phyloP scores from a whole-genome alignment of 2,329 filamentous ascomycete species.

The Immersiporthe knoxdaviesiana region DNA sequence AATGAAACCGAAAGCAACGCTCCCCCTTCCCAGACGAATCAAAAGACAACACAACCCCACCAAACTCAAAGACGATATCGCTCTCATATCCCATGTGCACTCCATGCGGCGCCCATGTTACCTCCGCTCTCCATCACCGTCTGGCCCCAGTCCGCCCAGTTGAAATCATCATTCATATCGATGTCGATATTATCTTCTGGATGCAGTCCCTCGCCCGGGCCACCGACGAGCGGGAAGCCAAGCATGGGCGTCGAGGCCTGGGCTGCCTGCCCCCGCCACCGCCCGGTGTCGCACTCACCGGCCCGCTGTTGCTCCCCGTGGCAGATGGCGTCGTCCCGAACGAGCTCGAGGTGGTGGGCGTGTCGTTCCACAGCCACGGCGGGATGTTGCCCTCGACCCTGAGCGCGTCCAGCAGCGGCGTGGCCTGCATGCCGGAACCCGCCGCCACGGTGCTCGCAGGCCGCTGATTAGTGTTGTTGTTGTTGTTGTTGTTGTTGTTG shows the following conservation, averaged over 20 bases:
- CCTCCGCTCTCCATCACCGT: constrained; percentile 38
- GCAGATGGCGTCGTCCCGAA: constrained; percentile 8
- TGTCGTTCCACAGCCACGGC: constrained; percentile 57
- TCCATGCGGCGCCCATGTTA: constrained; percentile 34
- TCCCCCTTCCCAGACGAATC: too few relatives aligned
- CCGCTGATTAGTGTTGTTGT: not conserved
- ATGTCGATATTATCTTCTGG: constrained; percentile 39
- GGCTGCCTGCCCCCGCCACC: not conserved
- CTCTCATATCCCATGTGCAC: constrained; percentile 29
- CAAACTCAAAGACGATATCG: not conserved
- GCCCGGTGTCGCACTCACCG: constrained; percentile 15
- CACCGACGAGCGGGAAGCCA: constrained; percentile 28
- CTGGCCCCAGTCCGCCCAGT: constrained; percentile 44
- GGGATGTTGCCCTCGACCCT: constrained; percentile 53
- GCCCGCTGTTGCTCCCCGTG: constrained; percentile 4
- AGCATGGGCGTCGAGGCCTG: constrained; percentile 1
- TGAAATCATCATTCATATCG: constrained; percentile 43
- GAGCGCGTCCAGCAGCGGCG: constrained; percentile 42
- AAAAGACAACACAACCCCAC: too few relatives aligned
- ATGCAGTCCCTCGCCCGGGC: constrained; percentile 11
- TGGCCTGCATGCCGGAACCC: constrained; percentile 23
- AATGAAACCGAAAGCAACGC: not conserved
- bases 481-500: not conserved
- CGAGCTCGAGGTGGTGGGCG: constrained; percentile 28
- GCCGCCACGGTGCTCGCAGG: constrained; percentile 16